A percentile compares a stretch with the other conserved stretches of the same genome.
Conservation (phyloP, 176 grass and related monocot species). For the Triticum dicoccoides region DNA sequence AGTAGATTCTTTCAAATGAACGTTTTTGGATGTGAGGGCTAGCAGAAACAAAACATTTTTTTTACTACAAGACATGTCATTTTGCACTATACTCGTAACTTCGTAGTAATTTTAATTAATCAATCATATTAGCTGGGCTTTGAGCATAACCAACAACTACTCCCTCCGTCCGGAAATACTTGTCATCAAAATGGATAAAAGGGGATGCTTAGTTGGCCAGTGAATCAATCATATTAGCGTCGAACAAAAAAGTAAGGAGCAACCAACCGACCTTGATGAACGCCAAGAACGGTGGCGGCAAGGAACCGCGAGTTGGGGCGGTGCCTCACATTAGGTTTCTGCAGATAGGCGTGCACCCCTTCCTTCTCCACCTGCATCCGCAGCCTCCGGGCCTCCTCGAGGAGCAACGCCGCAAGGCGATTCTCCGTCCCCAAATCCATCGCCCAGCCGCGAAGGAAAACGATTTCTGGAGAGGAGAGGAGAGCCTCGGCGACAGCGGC, state of each 20-base stretch:
- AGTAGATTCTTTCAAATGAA: not conserved
- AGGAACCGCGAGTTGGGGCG: slow-evolving; percentile 72
- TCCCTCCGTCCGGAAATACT: too few species aligned
- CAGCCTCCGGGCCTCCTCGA: slow-evolving; percentile 58
- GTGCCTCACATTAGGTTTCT: slow-evolving; percentile 29
- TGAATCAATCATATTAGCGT: not conserved
- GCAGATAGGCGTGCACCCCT: slow-evolving; percentile 52
- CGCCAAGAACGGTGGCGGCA: slow-evolving; percentile 60
- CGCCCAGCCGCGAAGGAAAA: not conserved
- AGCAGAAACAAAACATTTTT: not conserved
- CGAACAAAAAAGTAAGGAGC: not conserved
- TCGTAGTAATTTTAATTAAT: not conserved
- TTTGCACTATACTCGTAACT: not conserved
- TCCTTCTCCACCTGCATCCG: slow-evolving; percentile 52
- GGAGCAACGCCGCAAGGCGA: slow-evolving; percentile 46
- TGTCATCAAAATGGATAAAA: too few species aligned
- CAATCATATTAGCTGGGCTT: not conserved
- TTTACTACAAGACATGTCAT: not conserved
- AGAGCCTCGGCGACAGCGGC: not conserved
- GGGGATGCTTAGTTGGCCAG: not conserved
- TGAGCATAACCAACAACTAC: not conserved
- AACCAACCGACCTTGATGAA: slow-evolving; percentile 38
- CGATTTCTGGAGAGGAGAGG: not conserved
- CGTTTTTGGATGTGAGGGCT: not conserved
- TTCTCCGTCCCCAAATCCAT: slow-evolving; percentile 73